Evolutionary conservation across 371 early-diverging fungal genomes (phyloP), one percentile per base, ranked within the genome.

Genomic region (Conidiobolus incongruus): DNA sequence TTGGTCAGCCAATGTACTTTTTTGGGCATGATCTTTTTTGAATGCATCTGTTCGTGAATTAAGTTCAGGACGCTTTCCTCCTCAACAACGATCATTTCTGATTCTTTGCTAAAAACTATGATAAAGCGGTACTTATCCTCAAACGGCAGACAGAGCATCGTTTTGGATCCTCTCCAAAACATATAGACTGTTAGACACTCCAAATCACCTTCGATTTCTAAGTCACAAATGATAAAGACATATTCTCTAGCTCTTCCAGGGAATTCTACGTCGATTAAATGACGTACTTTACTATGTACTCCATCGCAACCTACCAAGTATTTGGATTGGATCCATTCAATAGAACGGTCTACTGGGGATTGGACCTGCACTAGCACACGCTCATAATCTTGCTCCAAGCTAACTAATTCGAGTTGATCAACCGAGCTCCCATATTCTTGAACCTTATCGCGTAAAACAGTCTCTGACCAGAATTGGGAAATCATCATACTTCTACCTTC

Each of bases 1-100:
- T 38, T 23, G 4, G 50, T 58, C 16, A 58, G 6, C 50, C 54
- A 51, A 1, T 10, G 5, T 12, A 48, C 49, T 7, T 28, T 23
- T 26, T 39, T 48, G 38, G 48, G 13, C 17, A 49, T 43, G 35
- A 59, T 39, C 5, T 29, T 47, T n/a, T n/a, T n/a, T n/a, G n/a
- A n/a, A 2, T 38, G 36, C 10, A 52, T 39, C 10, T 23, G 19
- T 11, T 35, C 35, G 7, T 17, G n/a, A 28, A 47, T 44, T 12
- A 48, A 28, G 16, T 48, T 42, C 23, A 53, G 40, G 8, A 55
- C n/a, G n/a, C n/a, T n/a, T n/a, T n/a, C n/a, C n/a, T n/a, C n/a
- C n/a, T n/a, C n/a, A n/a, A n/a, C n/a, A n/a, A 30, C 11, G 28
- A 41, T 39, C 21, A 50, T 13, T 22, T 15, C 28, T 13, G 8